A percentile compares a stretch with the other conserved stretches of the same genome.
Evolutionary conservation across 2,329 filamentous ascomycete genomes (phyloP).

Genomic region (Exophiala oligosperma): DNA sequence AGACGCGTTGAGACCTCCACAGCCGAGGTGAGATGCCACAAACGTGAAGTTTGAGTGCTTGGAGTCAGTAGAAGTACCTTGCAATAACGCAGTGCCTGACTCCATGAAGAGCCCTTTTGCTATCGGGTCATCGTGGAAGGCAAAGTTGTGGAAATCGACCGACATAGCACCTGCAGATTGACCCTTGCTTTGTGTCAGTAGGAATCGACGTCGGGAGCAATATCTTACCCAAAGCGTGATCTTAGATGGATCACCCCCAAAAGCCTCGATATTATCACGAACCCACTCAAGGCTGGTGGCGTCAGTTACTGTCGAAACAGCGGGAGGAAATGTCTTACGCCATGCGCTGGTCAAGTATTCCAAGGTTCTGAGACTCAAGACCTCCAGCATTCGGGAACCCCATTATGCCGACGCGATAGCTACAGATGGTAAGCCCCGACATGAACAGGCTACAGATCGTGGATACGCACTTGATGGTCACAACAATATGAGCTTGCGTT

Average conservation of each 20-base stretch:
- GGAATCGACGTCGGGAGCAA: slow-evolving; percentile 27
- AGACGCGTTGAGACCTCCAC: slow-evolving; percentile 26
- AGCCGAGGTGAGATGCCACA: slow-evolving; percentile 33
- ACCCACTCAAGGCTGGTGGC: slow-evolving; percentile 50
- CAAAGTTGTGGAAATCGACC: slow-evolving; percentile 20
- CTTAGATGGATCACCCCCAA: slow-evolving; percentile 50
- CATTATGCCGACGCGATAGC: slow-evolving; percentile 44
- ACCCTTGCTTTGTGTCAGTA: slow-evolving; percentile 14
- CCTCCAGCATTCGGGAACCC: slow-evolving; percentile 41
- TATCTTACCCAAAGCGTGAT: slow-evolving; percentile 53
- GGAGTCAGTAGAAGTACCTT: slow-evolving; percentile 16
- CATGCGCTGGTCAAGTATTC: slow-evolving; percentile 54
- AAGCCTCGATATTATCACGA: slow-evolving; percentile 49
- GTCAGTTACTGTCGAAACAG: too few relatives aligned
- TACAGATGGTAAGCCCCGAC: slow-evolving; percentile 17
- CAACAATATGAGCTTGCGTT: slow-evolving; percentile 43
- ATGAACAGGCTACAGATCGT: slow-evolving; percentile 28
- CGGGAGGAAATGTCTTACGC: slow-evolving; percentile 31
- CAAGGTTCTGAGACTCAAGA: slow-evolving; percentile 44
- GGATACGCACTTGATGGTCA: slow-evolving; percentile 36
- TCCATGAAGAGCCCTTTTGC: slow-evolving; percentile 20
- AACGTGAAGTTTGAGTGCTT: slow-evolving; percentile 33
- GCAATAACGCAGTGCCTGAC: slow-evolving; percentile 21
- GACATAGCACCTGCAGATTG: slow-evolving; percentile 36
- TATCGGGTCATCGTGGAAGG: slow-evolving; percentile 32